Base-by-base conservation (phyloP, 2,329 filamentous ascomycete genomes). In the Chrysoporthe cubensis region DNA sequence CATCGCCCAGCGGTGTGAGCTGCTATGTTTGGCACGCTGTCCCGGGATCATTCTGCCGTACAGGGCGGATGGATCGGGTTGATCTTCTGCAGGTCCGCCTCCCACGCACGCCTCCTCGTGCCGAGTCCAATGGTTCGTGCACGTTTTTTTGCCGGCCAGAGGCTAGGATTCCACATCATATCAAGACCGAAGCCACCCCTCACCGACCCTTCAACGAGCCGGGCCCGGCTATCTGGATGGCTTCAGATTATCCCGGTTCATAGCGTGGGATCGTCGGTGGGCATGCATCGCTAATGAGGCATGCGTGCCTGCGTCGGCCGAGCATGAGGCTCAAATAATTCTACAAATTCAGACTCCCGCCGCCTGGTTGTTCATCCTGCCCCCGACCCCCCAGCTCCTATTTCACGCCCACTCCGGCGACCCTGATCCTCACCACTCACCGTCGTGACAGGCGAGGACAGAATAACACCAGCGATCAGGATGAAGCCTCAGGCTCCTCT, bases 401-500 rank as follows among this genome's bases (percentile, higher is more conserved):
- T 44, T 18, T 4, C 11, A 16, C 26, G 40, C 13, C 50, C 21
- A 54, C 50, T 21, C 26, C 26, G 9, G 21, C 50, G 11, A 54
- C 50, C 4, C 26, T 54, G 6, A 2, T 32, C 14, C 11, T 32
- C 50, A 26, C 50, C 4, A 32, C 11, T n/a, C 4, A 37, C 40
- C 16, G 44, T 14, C n/a, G 16, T 52, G 21, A 60, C 34, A 46
- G 66, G 34, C 8, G 40, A 46, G 40, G 34, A 58, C 37, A n/a
- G 43, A 32, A 37, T 21, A 2, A 16, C 21, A 46, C 43, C 50
- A 52, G 6, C 62, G 16, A 16, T 16, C 44, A 42, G 16, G 11
- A 69, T 69, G 68, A 67, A 66, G 65, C 44, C 62, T 44, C 66
- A 65, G 48, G 32, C 26, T 61, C 68, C 70, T 56, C 44, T 65